Percentiles rank a stretch among this genome's conserved stretches.
These are phyloP conservation scores for Penicillium sp. DNA, from an alignment of 2,329 filamentous ascomycete species.

Conservation along the genomic window DNA sequence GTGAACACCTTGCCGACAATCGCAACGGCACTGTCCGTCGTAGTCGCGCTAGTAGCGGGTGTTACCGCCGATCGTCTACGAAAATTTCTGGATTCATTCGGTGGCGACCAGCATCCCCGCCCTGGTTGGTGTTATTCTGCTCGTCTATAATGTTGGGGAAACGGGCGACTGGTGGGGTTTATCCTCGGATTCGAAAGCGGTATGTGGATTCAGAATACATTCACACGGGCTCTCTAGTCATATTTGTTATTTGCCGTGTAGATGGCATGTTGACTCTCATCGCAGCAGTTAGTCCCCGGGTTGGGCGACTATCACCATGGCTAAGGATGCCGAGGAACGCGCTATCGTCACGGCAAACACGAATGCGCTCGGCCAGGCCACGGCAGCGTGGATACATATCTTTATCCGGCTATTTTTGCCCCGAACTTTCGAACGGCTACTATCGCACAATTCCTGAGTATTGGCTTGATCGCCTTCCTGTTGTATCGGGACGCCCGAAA, in stretches of 20 bases:
- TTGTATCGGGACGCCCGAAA: constrained; percentile 3
- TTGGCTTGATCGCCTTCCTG: constrained; percentile 24
- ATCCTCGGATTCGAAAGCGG: constrained; percentile 41
- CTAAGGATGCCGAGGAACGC: constrained; percentile 42
- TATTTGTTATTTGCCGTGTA: not conserved
- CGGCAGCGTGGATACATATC: constrained; percentile 42
- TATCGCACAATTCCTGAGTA: constrained; percentile 31
- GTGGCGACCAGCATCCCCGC: constrained; percentile 34
- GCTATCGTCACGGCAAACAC: constrained; percentile 45
- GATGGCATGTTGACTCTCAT: not conserved
- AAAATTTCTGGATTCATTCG: constrained; percentile 37
- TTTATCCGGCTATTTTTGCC: constrained; percentile 39
- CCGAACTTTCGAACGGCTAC: constrained; percentile 34
- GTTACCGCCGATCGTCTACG: constrained; percentile 34
- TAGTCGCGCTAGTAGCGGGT: constrained; percentile 35
- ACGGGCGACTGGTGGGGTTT: constrained; percentile 39
- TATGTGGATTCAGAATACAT: constrained; percentile 11
- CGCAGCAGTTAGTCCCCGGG: constrained; percentile 30
- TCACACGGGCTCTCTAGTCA: not conserved
- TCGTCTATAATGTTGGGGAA: constrained; percentile 41
- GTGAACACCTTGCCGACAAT: constrained; percentile 46
- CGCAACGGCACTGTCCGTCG: constrained; percentile 39
- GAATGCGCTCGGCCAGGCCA: constrained; percentile 46
- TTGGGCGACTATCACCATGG: constrained; percentile 41
- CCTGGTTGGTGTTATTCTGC: constrained; percentile 32